A percentile compares a stretch with the other conserved stretches of the same genome.
phyloP scores from a whole-genome alignment of 192 early-diverging fungal species.

The Jimgerdemannia flammicorona region DNA sequence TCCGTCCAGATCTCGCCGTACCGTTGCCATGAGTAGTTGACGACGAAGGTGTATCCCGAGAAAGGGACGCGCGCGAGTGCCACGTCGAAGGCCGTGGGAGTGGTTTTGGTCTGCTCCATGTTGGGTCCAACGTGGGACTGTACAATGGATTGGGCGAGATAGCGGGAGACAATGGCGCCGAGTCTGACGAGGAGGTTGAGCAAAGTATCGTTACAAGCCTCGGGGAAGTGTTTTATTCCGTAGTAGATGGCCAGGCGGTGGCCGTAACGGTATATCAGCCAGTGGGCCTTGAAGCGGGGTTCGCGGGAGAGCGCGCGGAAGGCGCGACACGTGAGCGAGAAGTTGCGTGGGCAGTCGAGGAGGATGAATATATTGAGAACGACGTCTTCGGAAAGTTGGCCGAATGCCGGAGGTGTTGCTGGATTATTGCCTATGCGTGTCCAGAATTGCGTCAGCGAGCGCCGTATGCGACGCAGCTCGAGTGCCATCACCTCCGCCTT shows the following conservation, averaged over 20 bases:
- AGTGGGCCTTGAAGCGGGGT: slow-evolving; percentile 9
- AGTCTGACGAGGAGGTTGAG: slow-evolving; percentile 5
- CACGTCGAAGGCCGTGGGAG: not conserved
- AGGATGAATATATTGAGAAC: not conserved
- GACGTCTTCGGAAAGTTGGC: not conserved
- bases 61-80: not conserved
- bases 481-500: not conserved
- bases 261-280: slow-evolving; percentile 9
- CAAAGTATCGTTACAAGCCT: not conserved
- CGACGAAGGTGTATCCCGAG: not conserved
- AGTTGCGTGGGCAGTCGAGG: not conserved
- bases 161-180: slow-evolving; percentile 6
- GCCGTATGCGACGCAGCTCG: not conserved
- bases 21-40: not conserved
- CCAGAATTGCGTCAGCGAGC: not conserved
- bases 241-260: slow-evolving; percentile 11
- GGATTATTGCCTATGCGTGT: not conserved
- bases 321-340: not conserved
- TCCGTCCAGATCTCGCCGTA: not conserved
- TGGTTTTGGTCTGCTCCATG: not conserved
- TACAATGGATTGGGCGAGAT: slow-evolving; percentile 8
- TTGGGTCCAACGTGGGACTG: not conserved
- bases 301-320: not conserved
- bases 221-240: slow-evolving; percentile 1
- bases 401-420: not conserved